Evolutionary conservation across 257 asterid genomes (phyloP), one percentile per base, ranked within the genome.

Genomic region (Salvia miltiorrhiza): DNA sequence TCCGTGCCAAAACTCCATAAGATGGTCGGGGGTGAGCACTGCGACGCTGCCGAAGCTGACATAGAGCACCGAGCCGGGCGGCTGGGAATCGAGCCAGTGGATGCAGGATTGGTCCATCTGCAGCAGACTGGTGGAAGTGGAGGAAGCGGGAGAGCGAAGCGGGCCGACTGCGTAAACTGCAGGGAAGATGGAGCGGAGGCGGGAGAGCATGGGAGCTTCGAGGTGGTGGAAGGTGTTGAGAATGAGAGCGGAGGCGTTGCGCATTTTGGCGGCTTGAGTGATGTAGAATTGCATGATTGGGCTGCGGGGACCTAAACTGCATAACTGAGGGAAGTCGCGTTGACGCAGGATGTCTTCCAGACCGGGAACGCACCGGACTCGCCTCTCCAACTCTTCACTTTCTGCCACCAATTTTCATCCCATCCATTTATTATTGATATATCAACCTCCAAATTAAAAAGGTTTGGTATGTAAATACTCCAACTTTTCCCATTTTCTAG

Each of bases 181-280:
- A 20, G 86, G 79, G 73, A 74, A 78, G 37, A 81, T 68, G 5
- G 86, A 74, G n/a, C 23, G 44, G 43, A 81, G 86, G 40, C 40
- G 86, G 23, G 77, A 45, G 57, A 81, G 30, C 0, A 71, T 35
- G 1, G 84, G 77, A 30, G 68, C 59, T 54, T 80, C 84, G 5
- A 78, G 86, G 30, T 75, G 73, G 39, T 81, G 71, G 30, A 77
- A 78, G 5, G 86, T 81, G 76, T 81, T 77, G 70, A 81, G 83
- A 37, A 81, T 75, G 54, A 81, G 76, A 14, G 81, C 78, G 2
- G 83, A 78, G 30, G 86, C 86, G 10, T 67, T 67, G 6, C 57
- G 64, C 80, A 78, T 76, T 35, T 73, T 63, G 1, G 62, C 55
- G 52, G 80, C 10, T 72, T 78, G 84, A 41, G 58, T 30, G 0